Percentiles rank a stretch among this genome's conserved stretches.
These are phyloP conservation scores for Flagelloscypha sp. DNA, from an alignment of 768 basidiomycete species.

Conservation along the genomic window DNA sequence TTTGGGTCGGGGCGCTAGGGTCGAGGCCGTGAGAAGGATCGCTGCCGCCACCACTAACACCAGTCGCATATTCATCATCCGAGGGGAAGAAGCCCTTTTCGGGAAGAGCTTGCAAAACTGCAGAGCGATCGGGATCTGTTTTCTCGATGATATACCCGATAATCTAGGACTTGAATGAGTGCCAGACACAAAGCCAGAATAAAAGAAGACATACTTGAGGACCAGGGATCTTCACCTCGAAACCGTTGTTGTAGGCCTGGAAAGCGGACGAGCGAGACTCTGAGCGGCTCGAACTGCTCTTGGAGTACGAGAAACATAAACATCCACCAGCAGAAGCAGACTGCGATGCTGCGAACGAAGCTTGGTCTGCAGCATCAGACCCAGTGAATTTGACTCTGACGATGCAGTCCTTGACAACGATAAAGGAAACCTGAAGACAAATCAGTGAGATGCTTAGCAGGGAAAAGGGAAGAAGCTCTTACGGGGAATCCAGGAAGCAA, in stretches of 20 bases:
- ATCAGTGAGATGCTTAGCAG: too few relatives aligned
- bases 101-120: too few relatives aligned
- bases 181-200: too few relatives aligned
- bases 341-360: background rate
- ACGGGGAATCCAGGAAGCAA: conserved; percentile 5
- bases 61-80: too few relatives aligned
- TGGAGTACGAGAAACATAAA: conserved; percentile 11
- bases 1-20: too few relatives aligned
- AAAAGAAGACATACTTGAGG: conserved; percentile 14
- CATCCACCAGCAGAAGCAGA: conserved; percentile 6
- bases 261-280: conserved; percentile 2
- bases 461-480: too few relatives aligned
- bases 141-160: too few relatives aligned
- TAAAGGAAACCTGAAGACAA: conserved; percentile 7
- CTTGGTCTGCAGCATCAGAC: background rate
- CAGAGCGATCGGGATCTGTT: too few relatives aligned
- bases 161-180: too few relatives aligned
- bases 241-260: conserved; percentile 8
- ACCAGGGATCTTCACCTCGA: conserved; percentile 13
- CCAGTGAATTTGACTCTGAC: conserved; percentile 3
- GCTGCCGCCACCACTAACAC: too few relatives aligned
- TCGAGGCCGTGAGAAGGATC: too few relatives aligned
- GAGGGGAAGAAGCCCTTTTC: too few relatives aligned
- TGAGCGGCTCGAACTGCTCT: conserved; percentile 4
- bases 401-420: conserved; percentile 8